A percentile compares a stretch with the other conserved stretches of the same genome.
These are phyloP conservation scores for Solidago caesia DNA, from an alignment of 129 eudicot genomes.

Conservation along the genomic window DNA sequence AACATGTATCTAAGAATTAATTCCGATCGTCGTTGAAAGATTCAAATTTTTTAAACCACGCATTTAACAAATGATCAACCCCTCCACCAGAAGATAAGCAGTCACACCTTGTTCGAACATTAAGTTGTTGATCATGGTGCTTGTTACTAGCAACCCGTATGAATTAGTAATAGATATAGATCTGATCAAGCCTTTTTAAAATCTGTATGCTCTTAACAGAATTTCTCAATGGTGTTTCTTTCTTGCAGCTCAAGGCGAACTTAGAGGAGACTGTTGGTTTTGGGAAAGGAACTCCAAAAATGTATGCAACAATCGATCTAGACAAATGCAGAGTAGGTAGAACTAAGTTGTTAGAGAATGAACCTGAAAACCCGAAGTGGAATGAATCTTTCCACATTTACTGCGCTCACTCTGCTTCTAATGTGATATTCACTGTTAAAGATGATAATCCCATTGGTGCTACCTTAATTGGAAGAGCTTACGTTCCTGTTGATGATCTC, in stretches of 20 bases:
- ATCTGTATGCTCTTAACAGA: too few relatives aligned
- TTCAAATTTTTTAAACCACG: not conserved
- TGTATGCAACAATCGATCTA: constrained; percentile 72
- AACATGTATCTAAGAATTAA: not conserved
- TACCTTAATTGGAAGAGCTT: constrained; percentile 70
- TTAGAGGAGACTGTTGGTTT: constrained; percentile 69
- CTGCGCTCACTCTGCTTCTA: constrained; percentile 57
- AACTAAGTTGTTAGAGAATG: constrained; percentile 52
- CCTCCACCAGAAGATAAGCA: not conserved
- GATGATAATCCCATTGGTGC: constrained; percentile 75
- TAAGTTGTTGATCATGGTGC: too few relatives aligned
- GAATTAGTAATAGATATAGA: not conserved
- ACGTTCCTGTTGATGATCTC: constrained; percentile 57
- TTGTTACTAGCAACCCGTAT: too few relatives aligned
- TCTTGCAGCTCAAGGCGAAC: constrained; percentile 49
- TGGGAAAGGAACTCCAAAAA: constrained; percentile 73
- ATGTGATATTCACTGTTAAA: constrained; percentile 70
- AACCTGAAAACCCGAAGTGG: constrained; percentile 70
- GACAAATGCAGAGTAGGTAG: constrained; percentile 79
- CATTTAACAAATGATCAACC: not conserved
- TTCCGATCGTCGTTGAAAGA: not conserved
- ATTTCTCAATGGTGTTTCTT: constrained; percentile 19
- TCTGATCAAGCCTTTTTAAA: not conserved
- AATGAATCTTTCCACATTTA: constrained; percentile 71
- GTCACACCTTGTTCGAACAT: too few relatives aligned